phyloP scores from a whole-genome alignment of 352 stramenopile species.

The Phytophthora macrochlamydospora region DNA sequence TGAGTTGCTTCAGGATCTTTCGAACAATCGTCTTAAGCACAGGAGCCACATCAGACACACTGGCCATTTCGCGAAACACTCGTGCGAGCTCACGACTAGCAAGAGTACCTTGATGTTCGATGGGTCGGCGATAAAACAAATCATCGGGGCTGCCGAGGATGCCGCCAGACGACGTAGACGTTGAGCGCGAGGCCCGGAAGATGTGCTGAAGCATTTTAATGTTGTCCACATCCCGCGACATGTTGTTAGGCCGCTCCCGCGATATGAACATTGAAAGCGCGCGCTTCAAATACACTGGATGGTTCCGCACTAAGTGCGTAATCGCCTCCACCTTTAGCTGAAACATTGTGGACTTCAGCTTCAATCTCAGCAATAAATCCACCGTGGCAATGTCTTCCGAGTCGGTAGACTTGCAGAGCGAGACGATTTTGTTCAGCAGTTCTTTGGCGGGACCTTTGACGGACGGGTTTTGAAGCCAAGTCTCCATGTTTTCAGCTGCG shows the following conservation, averaged over 20 bases:
- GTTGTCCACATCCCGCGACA: slow-evolving; percentile 88
- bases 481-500: slow-evolving; percentile 78
- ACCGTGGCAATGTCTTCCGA: slow-evolving; percentile 63
- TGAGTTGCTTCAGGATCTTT: slow-evolving; percentile 84
- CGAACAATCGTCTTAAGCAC: slow-evolving; percentile 87
- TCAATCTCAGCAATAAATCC: slow-evolving; percentile 81
- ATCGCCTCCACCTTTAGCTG: slow-evolving; percentile 87
- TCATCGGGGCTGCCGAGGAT: slow-evolving; percentile 55
- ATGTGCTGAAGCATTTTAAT: slow-evolving; percentile 92
- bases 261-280: slow-evolving; percentile 75
- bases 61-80: slow-evolving; percentile 86
- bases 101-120: slow-evolving; percentile 58
- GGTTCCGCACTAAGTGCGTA: slow-evolving; percentile 76
- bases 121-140: slow-evolving; percentile 58
- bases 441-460: slow-evolving; percentile 77
- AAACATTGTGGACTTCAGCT: slow-evolving; percentile 90
- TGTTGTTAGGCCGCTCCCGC: slow-evolving; percentile 80
- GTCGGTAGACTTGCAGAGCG: slow-evolving; percentile 69
- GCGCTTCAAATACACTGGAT: slow-evolving; percentile 70
- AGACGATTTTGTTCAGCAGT: slow-evolving; percentile 73
- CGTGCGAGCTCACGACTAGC: slow-evolving; percentile 74
- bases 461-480: slow-evolving; percentile 80
- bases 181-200: slow-evolving; percentile 64
- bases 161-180: slow-evolving; percentile 21
- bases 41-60: slow-evolving; percentile 69